These are phyloP conservation scores for Chrysosphaeria jannelii DNA, from an alignment of 2,329 filamentous ascomycete genomes.

Conservation along the genomic window DNA sequence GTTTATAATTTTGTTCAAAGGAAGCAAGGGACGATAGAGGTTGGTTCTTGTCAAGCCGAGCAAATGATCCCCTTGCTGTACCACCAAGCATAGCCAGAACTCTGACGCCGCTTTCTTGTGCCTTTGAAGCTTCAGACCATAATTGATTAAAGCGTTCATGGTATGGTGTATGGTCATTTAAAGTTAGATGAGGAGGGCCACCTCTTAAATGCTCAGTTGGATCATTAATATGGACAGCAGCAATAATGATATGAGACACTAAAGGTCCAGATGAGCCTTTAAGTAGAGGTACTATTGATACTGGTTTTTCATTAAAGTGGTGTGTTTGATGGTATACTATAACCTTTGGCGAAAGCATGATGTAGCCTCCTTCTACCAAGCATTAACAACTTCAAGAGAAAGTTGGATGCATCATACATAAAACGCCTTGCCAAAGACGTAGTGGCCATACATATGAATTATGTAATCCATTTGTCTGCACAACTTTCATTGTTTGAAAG, in stretches of 20 bases:
- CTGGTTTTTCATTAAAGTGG: slow-evolving; percentile 10
- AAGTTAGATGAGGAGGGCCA: slow-evolving; percentile 17
- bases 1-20: slow-evolving; percentile 41
- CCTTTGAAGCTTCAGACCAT: slow-evolving; percentile 37
- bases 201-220: no score
- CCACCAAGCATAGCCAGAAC: slow-evolving; percentile 62
- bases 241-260: slow-evolving; percentile 45
- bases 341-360: slow-evolving; percentile 8
- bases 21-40: slow-evolving; percentile 11
- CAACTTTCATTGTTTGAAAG: no score
- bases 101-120: slow-evolving; percentile 41
- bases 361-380: no score
- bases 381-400: no score
- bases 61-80: slow-evolving; percentile 40
- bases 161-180: slow-evolving; percentile 43
- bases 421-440: no score
- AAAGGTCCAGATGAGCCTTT: slow-evolving; percentile 1
- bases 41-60: slow-evolving; percentile 18
- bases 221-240: slow-evolving; percentile 50
- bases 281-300: slow-evolving; percentile 14
- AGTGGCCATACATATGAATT: no score
- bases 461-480: no score
- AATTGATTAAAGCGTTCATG: slow-evolving; percentile 30
- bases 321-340: slow-evolving; percentile 14
- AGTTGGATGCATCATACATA: no score